These are phyloP conservation scores for Ceratobasidium sp. DNA, from an alignment of 1,284 basidiomycete species.

Conservation along the genomic window DNA sequence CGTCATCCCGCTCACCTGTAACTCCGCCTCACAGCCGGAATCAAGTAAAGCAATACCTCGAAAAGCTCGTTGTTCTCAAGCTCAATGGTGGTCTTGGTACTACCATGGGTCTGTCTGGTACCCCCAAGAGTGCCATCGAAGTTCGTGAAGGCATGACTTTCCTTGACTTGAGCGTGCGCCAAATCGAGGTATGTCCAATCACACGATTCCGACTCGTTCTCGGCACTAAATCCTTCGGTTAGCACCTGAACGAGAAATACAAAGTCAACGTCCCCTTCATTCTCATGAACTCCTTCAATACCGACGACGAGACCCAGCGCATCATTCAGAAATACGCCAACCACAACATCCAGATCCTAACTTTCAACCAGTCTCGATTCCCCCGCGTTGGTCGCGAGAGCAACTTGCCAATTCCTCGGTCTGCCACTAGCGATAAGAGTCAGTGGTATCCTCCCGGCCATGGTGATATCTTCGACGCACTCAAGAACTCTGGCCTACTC, in stretches of 20 bases:
- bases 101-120: constrained; percentile 85
- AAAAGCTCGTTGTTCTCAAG: constrained; percentile 97
- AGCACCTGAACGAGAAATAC: constrained; percentile 65
- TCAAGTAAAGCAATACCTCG: constrained; percentile 61
- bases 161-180: constrained; percentile 94
- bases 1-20: too few relatives aligned
- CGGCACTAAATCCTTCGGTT: too few relatives aligned
- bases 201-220: too few relatives aligned
- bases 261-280: constrained; percentile 90
- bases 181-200: constrained; percentile 73
- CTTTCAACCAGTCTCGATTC: constrained; percentile 97
- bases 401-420: constrained; percentile 85
- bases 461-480: constrained; percentile 94
- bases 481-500: constrained; percentile 92
- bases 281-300: constrained; percentile 99
- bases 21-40: too few relatives aligned
- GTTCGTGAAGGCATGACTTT: constrained; percentile 99
- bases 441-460: constrained; percentile 94
- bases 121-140: constrained; percentile 85
- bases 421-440: constrained; percentile 89
- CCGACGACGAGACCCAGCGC: constrained; percentile 93
- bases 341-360: constrained; percentile 78
- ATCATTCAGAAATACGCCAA: constrained; percentile 99
- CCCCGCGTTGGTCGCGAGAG: constrained; percentile 97
- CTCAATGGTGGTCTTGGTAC: constrained; percentile 99